These are phyloP conservation scores for Pythium aquatile DNA, from an alignment of 352 stramenopile genomes.

Conservation along the genomic window DNA sequence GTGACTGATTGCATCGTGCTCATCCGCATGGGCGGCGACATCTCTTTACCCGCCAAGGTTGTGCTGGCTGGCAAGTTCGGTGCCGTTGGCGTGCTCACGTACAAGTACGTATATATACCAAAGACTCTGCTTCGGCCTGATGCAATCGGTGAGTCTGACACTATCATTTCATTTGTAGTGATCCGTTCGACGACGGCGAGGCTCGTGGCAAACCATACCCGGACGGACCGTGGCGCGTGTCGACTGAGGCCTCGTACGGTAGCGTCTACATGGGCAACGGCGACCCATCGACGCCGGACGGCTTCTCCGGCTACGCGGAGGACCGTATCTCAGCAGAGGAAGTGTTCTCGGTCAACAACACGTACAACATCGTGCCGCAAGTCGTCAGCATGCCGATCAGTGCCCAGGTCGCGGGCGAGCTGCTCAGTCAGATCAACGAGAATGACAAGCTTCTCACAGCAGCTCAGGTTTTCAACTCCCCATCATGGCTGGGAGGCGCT, in stretches of 20 bases:
- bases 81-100: slow-evolving; percentile 66
- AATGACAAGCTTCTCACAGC: slow-evolving; percentile 31
- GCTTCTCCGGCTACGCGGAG: slow-evolving; percentile 49
- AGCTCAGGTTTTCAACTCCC: slow-evolving; percentile 39
- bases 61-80: slow-evolving; percentile 59
- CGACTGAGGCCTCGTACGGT: slow-evolving; percentile 53
- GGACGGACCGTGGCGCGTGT: slow-evolving; percentile 66
- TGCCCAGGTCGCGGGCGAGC: slow-evolving; percentile 45
- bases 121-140: not conserved
- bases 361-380: slow-evolving; percentile 73
- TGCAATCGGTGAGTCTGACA: not conserved
- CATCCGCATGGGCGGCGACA: slow-evolving; percentile 60
- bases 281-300: slow-evolving; percentile 74
- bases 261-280: slow-evolving; percentile 86
- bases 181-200: slow-evolving; percentile 62
- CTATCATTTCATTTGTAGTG: slow-evolving; percentile 29
- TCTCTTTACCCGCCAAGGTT: slow-evolving; percentile 74
- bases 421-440: slow-evolving; percentile 35
- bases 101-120: slow-evolving; percentile 46
- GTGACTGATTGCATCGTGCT: slow-evolving; percentile 53
- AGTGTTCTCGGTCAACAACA: slow-evolving; percentile 80
- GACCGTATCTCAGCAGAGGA: slow-evolving; percentile 76
- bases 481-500: slow-evolving; percentile 33
- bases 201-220: slow-evolving; percentile 51
- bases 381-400: slow-evolving; percentile 77